A percentile compares a stretch with the other conserved stretches of the same genome.
Conservation (phyloP, 768 basidiomycete genomes). For the Panellus pusillus region DNA sequence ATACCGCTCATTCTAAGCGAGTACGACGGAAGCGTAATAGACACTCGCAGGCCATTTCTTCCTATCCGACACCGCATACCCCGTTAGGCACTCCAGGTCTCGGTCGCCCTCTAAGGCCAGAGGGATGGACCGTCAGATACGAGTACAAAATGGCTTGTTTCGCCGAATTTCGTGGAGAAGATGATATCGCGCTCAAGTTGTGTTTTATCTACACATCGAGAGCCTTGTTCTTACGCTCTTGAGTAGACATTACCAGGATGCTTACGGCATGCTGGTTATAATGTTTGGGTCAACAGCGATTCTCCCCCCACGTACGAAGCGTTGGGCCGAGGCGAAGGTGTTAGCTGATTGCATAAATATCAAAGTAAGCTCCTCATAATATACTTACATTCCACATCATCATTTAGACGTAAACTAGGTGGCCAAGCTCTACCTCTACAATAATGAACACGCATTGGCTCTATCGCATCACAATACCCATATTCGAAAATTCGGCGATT, state of each 20-base stretch:
- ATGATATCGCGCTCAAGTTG: conserved; percentile 90
- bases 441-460: conserved; percentile 79
- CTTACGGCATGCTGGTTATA: conserved; percentile 76
- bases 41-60: conserved; percentile 59
- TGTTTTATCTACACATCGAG: conserved; percentile 28
- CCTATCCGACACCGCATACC: conserved; percentile 51
- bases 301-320: conserved; percentile 88
- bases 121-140: conserved; percentile 95
- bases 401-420: conserved; percentile 50
- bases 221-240: conserved; percentile 15
- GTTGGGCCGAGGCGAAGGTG: conserved; percentile 98
- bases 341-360: conserved; percentile 91
- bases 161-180: conserved; percentile 91
- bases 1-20: conserved; percentile 88
- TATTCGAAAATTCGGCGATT: conserved; percentile 79
- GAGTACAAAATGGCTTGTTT: conserved; percentile 98
- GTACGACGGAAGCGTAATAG: conserved; percentile 87
- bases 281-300: conserved; percentile 90
- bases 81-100: conserved; percentile 43
- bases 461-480: conserved; percentile 84
- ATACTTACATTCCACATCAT: background rate
- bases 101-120: conserved; percentile 66
- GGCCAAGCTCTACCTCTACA: conserved; percentile 88
- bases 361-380: conserved; percentile 53
- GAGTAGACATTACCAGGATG: conserved; percentile 89